Conservation (phyloP, 495 filamentous ascomycete genomes). For the Xylaria flabelliformis region DNA sequence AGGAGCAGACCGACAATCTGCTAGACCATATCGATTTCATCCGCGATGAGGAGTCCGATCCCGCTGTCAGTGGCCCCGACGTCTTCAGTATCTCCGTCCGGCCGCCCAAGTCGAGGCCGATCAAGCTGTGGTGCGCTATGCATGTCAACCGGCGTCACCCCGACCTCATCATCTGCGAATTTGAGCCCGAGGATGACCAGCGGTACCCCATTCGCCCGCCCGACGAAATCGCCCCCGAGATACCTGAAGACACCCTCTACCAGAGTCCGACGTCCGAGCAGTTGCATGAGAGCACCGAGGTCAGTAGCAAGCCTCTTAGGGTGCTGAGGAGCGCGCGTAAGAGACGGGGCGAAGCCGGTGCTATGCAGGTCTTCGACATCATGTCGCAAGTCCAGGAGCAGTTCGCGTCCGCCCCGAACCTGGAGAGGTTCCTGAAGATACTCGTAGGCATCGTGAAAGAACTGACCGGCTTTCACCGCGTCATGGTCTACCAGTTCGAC, state of each 20-base stretch:
- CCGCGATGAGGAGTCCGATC: slow-evolving; percentile 75
- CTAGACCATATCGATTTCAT: slow-evolving; percentile 90
- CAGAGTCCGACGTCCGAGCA: slow-evolving; percentile 75
- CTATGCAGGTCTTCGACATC: slow-evolving; percentile 94
- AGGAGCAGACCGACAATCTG: slow-evolving; percentile 83
- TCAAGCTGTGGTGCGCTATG: slow-evolving; percentile 89
- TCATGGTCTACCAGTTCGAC: slow-evolving; percentile 96
- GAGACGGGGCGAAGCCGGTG: slow-evolving; percentile 80
- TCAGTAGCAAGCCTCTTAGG: slow-evolving; percentile 76
- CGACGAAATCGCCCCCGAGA: slow-evolving; percentile 61
- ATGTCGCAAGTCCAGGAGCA: slow-evolving; percentile 87
- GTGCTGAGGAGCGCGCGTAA: slow-evolving; percentile 80
- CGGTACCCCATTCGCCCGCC: slow-evolving; percentile 69
- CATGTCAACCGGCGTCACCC: slow-evolving; percentile 71
- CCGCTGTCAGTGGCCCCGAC: slow-evolving; percentile 77
- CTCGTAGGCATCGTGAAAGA: slow-evolving; percentile 84
- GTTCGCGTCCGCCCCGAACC: slow-evolving; percentile 68
- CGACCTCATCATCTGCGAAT: slow-evolving; percentile 85
- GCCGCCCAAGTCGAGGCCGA: slow-evolving; percentile 54
- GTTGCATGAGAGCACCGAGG: slow-evolving; percentile 73
- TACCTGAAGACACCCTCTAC: slow-evolving; percentile 76
- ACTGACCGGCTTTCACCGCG: slow-evolving; percentile 88
- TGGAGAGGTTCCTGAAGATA: slow-evolving; percentile 74
- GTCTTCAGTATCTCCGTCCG: slow-evolving; percentile 80
- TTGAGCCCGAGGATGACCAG: slow-evolving; percentile 85